Evolutionary conservation across 2,329 filamentous ascomycete genomes (phyloP).

Genomic region (Fusarium fujikuroi): DNA sequence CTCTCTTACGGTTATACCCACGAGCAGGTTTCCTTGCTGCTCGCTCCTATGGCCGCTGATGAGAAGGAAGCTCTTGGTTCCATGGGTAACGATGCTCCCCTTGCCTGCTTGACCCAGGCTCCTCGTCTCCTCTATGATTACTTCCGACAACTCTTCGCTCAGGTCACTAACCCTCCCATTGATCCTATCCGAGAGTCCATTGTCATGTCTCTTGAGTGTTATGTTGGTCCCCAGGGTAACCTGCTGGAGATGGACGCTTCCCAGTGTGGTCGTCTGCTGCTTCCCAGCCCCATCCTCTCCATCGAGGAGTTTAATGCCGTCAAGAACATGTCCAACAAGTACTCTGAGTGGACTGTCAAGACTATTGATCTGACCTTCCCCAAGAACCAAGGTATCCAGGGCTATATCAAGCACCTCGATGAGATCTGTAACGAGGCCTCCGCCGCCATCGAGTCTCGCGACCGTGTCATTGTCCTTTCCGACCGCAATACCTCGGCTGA

Average conservation of each 20-base stretch:
- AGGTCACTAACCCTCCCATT: conserved; percentile 97
- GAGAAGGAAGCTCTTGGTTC: conserved; percentile 97
- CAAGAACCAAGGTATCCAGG: conserved; percentile 82
- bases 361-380: conserved; percentile 94
- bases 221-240: conserved; percentile 95
- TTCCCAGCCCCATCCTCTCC: conserved; percentile 89
- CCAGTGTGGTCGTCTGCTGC: conserved; percentile 85
- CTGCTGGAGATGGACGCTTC: conserved; percentile 91
- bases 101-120: conserved; percentile 90
- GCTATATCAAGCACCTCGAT: conserved; percentile 89
- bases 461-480: conserved; percentile 89
- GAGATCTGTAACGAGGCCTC: conserved; percentile 87
- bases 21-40: conserved; percentile 90
- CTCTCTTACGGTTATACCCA: conserved; percentile 94
- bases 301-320: conserved; percentile 91
- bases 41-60: conserved; percentile 95
- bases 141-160: conserved; percentile 96
- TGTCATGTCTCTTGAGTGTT: conserved; percentile 97
- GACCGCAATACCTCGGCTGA: conserved; percentile 87
- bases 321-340: conserved; percentile 76
- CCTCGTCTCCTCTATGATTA: conserved; percentile 94
- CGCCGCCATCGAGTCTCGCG: conserved; percentile 81
- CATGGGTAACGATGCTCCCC: conserved; percentile 96
- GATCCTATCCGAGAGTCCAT: conserved; percentile 97
- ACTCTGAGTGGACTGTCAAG: conserved; percentile 87